Base-by-base conservation (phyloP, 2,329 filamentous ascomycete genomes). In the Rhytidhysteron rufulum region DNA sequence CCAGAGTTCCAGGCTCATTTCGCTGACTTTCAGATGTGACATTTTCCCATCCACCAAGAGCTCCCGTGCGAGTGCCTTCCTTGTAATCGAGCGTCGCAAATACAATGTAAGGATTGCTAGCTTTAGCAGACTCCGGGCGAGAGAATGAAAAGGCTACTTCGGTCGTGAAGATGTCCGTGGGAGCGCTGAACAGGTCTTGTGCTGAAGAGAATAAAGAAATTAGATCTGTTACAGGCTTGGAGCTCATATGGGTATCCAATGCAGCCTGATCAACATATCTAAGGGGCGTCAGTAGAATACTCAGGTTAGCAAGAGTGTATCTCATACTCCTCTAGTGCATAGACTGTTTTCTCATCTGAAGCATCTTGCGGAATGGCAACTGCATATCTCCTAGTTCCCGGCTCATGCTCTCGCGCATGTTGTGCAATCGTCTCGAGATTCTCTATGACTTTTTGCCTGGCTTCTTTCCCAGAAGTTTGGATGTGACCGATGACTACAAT, bases 11-110 rank as follows among this genome's bases (percentile, higher is more conserved):
- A 7, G 44, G 30, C 37, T 56, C 54, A 22, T 51, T 47, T 33
- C 48, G 43, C 30, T 53, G 43, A 11, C 48, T 52, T 21, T 45
- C 48, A 3, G 34, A 39, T 4, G 49, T 39, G 9, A 57, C 50
- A 2, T 31, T 18, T 31, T 52, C 47, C 54, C 53, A 57, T 16
- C 43, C 40, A 20, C 52, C 42, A 21, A 57, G 27, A 4, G 49
- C 51, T 30, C 46, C 42, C 6, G 25, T 31, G 8, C 47, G 40
- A 33, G 41, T 51, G 6, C 47, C 51, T 6, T 51, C 42, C 29
- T 51, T 47, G 39, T 55, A 56, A 15, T 45, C 42, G 24, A 56
- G 50, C 10, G 41, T 43, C 3, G 49, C 53, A 35, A 52, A 50
- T 16, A 43, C 39, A 16, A 54, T 50, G 35, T 43, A 53, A 1